A percentile compares a stretch with the other conserved stretches of the same genome.
Evolutionary conservation across 306 rosid species (phyloP).

Genomic region (Ochetophila trinervis): DNA sequence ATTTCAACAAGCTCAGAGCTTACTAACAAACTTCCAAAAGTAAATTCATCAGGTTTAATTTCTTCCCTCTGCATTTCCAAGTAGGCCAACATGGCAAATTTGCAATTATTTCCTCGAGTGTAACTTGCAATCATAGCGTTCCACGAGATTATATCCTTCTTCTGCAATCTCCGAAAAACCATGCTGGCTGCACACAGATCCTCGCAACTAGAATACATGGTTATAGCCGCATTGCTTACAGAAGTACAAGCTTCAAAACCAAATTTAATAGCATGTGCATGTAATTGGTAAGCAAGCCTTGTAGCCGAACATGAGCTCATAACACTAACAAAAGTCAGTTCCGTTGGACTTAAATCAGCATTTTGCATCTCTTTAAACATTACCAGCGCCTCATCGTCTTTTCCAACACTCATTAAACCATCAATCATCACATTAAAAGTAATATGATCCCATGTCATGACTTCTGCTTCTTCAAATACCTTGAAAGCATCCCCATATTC

Average conservation of each 20-base stretch:
- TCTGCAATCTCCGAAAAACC: conserved; percentile 49
- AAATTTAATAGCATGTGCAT: conserved; percentile 49
- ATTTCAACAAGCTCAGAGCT: conserved; percentile 34
- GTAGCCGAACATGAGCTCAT: conserved; percentile 58
- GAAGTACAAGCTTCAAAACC: conserved; percentile 52
- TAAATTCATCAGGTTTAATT: conserved; percentile 61
- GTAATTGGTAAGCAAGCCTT: conserved; percentile 50
- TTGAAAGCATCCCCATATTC: conserved; percentile 41
- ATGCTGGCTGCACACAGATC: conserved; percentile 40
- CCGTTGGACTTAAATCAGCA: conserved; percentile 41
- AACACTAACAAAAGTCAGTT: conserved; percentile 68
- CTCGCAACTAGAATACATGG: conserved; percentile 67
- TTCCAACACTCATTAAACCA: conserved; percentile 51
- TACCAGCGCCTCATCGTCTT: conserved; percentile 48
- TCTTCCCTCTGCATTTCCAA: conserved; percentile 50
- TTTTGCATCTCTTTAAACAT: conserved; percentile 57
- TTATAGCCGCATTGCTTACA: conserved; percentile 66
- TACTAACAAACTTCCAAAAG: conserved; percentile 67
- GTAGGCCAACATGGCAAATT: conserved; percentile 44
- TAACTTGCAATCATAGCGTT: conserved; percentile 59
- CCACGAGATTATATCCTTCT: conserved; percentile 72
- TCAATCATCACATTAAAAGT: conserved; percentile 71
- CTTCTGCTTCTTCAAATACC: conserved; percentile 53
- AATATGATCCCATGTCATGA: conserved; percentile 41
- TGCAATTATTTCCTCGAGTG: conserved; percentile 40